Percentiles rank a stretch among this genome's conserved stretches.
phyloP scores from a whole-genome alignment of 1,139 yeast genomes.

The Sugiyamaella xylanicola region DNA sequence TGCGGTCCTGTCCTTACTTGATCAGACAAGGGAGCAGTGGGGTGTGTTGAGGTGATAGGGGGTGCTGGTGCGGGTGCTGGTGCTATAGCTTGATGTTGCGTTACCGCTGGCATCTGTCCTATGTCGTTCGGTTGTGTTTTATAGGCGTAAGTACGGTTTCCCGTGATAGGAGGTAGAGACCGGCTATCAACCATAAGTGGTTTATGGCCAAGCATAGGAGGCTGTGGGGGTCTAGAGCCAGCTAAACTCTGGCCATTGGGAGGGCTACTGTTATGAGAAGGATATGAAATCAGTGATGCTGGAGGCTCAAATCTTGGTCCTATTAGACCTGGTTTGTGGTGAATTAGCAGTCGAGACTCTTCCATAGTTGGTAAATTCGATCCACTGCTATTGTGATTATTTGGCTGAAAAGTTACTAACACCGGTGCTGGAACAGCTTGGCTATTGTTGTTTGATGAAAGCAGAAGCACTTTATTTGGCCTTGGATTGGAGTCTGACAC shows the following conservation, averaged over 20 bases:
- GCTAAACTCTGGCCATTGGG: neutral
- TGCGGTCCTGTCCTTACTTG: too few species aligned
- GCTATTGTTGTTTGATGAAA: neutral
- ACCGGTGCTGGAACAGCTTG: neutral
- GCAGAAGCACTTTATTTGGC: slow-evolving; percentile 4
- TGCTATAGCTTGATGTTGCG: slow-evolving; percentile 1
- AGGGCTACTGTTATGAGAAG: slow-evolving; percentile 3
- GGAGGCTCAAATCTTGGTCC: slow-evolving; percentile 27
- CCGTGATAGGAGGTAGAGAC: slow-evolving; percentile 8
- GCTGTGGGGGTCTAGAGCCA: neutral
- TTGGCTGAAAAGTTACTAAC: neutral
- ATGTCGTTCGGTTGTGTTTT: neutral
- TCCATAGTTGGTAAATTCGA: neutral
- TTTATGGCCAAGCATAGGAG: neutral
- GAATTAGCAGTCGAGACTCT: neutral
- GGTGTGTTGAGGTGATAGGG: neutral
- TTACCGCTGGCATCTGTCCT: neutral
- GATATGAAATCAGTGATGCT: slow-evolving; percentile 8
- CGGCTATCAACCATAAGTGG: slow-evolving; percentile 6
- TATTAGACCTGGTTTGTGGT: slow-evolving; percentile 23
- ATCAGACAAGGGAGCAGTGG: slow-evolving; percentile 1
- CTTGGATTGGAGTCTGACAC: neutral
- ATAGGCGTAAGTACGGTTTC: neutral
- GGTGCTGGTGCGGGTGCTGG: neutral
- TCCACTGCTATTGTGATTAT: neutral